These are phyloP conservation scores for Cucumis cinereus DNA, from an alignment of 306 rosid species.

Conservation along the genomic window DNA sequence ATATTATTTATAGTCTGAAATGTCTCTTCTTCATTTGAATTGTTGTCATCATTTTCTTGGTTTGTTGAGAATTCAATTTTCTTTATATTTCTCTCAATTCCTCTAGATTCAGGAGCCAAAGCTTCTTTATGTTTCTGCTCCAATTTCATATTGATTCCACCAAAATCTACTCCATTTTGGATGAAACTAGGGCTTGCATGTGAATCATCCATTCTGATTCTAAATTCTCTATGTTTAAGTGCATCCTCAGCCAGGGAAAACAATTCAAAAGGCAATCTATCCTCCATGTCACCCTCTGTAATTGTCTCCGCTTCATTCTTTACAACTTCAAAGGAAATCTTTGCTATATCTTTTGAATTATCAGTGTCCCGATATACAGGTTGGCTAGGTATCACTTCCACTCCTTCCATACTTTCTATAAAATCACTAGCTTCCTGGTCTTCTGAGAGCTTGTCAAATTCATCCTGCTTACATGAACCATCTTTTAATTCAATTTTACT, in stretches of 20 bases:
- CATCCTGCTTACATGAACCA: slow-evolving; percentile 24
- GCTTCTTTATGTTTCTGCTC: slow-evolving; percentile 34
- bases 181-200: slow-evolving; percentile 13
- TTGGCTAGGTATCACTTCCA: slow-evolving; percentile 17
- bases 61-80: slow-evolving; percentile 26
- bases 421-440: slow-evolving; percentile 14
- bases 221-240: slow-evolving; percentile 18
- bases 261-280: slow-evolving; percentile 24
- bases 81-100: slow-evolving; percentile 12
- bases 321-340: slow-evolving; percentile 19
- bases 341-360: slow-evolving; percentile 14
- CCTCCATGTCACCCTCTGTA: slow-evolving; percentile 20
- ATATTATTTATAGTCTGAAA: slow-evolving; percentile 11
- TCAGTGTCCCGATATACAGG: slow-evolving; percentile 21
- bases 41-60: slow-evolving; percentile 23
- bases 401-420: slow-evolving; percentile 17
- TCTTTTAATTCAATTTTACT: slow-evolving; percentile 21
- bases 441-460: slow-evolving; percentile 21
- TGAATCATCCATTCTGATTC: slow-evolving; percentile 22
- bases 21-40: slow-evolving; percentile 27
- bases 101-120: slow-evolving; percentile 21
- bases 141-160: slow-evolving; percentile 20
- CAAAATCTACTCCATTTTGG: slow-evolving; percentile 12
- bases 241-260: slow-evolving; percentile 21
- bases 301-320: slow-evolving; percentile 17